Base-by-base conservation (phyloP, 2,329 filamentous ascomycete genomes). In the Tolypocladium tundrense region DNA sequence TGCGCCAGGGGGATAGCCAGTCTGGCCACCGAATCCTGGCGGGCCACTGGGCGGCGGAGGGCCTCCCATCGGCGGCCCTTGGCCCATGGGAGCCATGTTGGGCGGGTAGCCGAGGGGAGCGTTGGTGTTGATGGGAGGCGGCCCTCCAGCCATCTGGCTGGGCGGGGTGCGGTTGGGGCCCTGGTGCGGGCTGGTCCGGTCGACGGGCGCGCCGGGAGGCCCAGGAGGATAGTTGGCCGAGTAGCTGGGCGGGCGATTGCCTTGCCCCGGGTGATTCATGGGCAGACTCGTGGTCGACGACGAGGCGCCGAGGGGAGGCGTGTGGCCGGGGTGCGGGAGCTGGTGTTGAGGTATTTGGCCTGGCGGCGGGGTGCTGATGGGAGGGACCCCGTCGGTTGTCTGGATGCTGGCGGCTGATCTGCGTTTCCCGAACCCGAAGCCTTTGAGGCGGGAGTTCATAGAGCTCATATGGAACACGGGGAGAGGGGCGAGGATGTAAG, bases 381-480 rank as follows among this genome's bases (percentile, higher is more conserved):
- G 65, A 61, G 67, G 65, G 59, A 64, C 65, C 58, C 70, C 70
- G 70, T 80, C 75, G 70, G 75, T 70, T 69, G 73, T 75, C 64
- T 81, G 79, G 68, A 83, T 82, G 73, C 79, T 84, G 72, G 80
- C 79, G 68, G 79, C 79, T 69, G 86, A 87, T 79, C 86, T 88
- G 75, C 88, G 86, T 83, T 88, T 90, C 77, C 87, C 87, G 80
- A 90, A 88, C 77, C 88, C 87, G 78, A 91, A 82, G 80, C 83
- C 83, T 80, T 89, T 88, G 74, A 90, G 84, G 76, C 87, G 85
- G 73, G 84, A 83, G 80, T 89, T 90, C 84, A 88, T 83, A 81
- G 85, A 89, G 82, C 83, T 88, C 86, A 89, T 88, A 72, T 70
- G 70, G 73, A 71, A 72, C 66, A 63, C 63, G 63, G 63, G 62